Conservation (phyloP, 257 asterid species). For the Solanum microdontum region DNA sequence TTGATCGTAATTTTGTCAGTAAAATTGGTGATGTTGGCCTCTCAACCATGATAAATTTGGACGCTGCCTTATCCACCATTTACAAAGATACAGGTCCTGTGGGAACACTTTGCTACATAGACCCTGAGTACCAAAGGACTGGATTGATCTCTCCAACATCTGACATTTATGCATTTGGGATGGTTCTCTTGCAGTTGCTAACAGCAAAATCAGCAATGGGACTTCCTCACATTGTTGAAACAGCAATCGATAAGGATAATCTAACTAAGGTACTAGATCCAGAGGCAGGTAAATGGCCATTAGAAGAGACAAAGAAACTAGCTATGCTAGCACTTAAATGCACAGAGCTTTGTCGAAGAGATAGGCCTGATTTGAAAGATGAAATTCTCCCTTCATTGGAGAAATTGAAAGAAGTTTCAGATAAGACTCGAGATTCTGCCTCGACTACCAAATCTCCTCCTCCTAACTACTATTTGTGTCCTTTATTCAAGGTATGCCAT, state of each 20-base stretch:
- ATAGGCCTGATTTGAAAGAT: constrained; percentile 52
- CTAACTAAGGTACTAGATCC: constrained; percentile 37
- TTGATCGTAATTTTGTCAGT: constrained; percentile 59
- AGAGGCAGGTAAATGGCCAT: constrained; percentile 68
- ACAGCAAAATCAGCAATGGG: constrained; percentile 72
- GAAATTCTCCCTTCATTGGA: constrained; percentile 54
- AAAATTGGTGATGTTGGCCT: constrained; percentile 90
- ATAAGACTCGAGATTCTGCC: constrained; percentile 23
- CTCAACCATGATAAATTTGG: constrained; percentile 39
- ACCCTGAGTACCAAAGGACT: constrained; percentile 86
- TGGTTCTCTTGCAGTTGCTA: constrained; percentile 59
- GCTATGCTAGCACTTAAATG: constrained; percentile 55
- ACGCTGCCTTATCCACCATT: constrained; percentile 18
- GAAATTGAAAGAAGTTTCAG: constrained; percentile 45
- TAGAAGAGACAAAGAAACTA: constrained; percentile 45
- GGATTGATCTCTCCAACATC: constrained; percentile 57
- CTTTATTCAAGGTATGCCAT: constrained; percentile 56
- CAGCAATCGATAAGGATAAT: constrained; percentile 29
- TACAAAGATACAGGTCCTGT: constrained; percentile 37
- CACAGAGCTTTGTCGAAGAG: constrained; percentile 51
- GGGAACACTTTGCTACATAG: constrained; percentile 77
- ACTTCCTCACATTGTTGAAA: constrained; percentile 48
- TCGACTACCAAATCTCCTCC: constrained; percentile 18
- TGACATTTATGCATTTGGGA: constrained; percentile 71
- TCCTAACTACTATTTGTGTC: constrained; percentile 62